These are phyloP conservation scores for Paraconiothyrium sp. DNA, from an alignment of 2,329 filamentous ascomycete genomes.

Conservation along the genomic window DNA sequence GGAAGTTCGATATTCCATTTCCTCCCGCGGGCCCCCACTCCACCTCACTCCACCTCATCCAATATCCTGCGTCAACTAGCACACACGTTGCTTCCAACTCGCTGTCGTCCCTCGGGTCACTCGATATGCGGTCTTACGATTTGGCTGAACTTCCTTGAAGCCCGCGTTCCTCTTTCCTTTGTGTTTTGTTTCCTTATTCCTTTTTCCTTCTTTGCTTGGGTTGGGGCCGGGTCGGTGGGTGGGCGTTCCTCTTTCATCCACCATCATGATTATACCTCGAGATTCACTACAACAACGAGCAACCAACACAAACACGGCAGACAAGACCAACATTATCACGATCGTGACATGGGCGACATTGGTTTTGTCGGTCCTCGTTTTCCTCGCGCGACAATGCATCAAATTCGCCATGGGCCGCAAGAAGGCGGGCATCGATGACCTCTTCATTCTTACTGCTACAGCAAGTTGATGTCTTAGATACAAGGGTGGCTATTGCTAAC, in stretches of 20 bases:
- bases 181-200: slow-evolving; percentile 20
- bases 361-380: slow-evolving; percentile 32
- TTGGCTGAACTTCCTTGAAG: slow-evolving; percentile 13
- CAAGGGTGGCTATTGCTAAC: slow-evolving; percentile 19
- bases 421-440: slow-evolving; percentile 36
- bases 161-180: slow-evolving; percentile 14
- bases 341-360: slow-evolving; percentile 39
- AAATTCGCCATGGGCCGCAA: slow-evolving; percentile 37
- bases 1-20: slow-evolving; percentile 19
- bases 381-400: slow-evolving; percentile 38
- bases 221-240: slow-evolving; percentile 18
- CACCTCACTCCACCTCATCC: slow-evolving; percentile 22
- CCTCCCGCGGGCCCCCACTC: slow-evolving; percentile 7
- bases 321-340: slow-evolving; percentile 34
- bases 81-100: slow-evolving; percentile 4
- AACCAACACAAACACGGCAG: slow-evolving; percentile 16
- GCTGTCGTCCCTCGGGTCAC: slow-evolving; percentile 8
- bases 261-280: slow-evolving; percentile 31
- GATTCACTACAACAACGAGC: slow-evolving; percentile 19
- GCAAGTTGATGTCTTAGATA: slow-evolving; percentile 25
- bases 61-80: slow-evolving; percentile 8
- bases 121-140: slow-evolving; percentile 24
- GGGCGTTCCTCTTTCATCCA: slow-evolving; percentile 17
- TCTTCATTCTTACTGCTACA: slow-evolving; percentile 42
- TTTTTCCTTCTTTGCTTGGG: slow-evolving; percentile 23